Conservation (phyloP, 768 basidiomycete genomes). For the Clitopilus hobsonii region DNA sequence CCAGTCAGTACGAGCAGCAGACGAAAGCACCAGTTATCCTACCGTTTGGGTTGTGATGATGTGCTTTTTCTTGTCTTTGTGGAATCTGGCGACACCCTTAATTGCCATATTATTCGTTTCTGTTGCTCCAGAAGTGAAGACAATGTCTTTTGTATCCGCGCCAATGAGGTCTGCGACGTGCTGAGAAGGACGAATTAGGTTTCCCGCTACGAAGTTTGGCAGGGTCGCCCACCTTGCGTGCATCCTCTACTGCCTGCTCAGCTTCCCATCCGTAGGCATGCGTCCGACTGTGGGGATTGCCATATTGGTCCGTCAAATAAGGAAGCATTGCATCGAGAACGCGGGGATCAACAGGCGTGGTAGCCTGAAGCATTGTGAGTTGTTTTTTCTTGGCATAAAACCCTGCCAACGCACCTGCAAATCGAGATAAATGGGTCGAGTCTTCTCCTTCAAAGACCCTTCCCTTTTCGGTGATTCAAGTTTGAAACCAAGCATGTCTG, state of each 20-base stretch:
- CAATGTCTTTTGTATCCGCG: constrained; percentile 90
- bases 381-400: constrained; percentile 1
- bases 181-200: constrained; percentile 33
- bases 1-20: not conserved
- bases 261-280: constrained; percentile 99
- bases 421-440: constrained; percentile 93
- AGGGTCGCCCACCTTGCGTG: constrained; percentile 58
- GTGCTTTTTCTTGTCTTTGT: constrained; percentile 90
- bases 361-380: constrained; percentile 55
- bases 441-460: constrained; percentile 51
- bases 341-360: constrained; percentile 95
- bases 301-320: constrained; percentile 90
- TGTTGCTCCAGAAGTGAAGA: constrained; percentile 97
- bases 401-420: constrained; percentile 67
- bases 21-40: constrained; percentile 17
- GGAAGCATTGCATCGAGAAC: constrained; percentile 97
- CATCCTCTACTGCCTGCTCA: constrained; percentile 89
- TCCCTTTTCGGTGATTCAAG: constrained; percentile 61
- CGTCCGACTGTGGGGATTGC: constrained; percentile 96
- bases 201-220: constrained; percentile 1
- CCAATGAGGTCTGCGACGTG: constrained; percentile 90
- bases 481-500: constrained; percentile 90
- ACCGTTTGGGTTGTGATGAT: constrained; percentile 95
- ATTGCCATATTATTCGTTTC: constrained; percentile 97
- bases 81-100: constrained; percentile 94